Conservation (phyloP, 768 basidiomycete species). For the Clathrus columnatus region DNA sequence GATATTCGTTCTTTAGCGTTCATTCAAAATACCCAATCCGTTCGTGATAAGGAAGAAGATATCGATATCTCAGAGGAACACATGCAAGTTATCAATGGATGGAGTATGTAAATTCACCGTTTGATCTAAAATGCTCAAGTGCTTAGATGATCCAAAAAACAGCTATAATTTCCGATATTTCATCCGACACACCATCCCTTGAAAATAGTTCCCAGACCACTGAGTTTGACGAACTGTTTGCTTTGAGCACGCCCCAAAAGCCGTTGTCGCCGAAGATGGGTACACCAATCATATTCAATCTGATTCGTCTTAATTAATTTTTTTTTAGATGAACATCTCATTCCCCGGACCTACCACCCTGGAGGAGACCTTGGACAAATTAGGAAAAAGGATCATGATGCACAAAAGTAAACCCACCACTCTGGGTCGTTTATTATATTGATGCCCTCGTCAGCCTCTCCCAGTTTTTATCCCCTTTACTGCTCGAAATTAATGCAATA, state of each 20-base stretch:
- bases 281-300: constrained; percentile 17
- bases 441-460: constrained; percentile 23
- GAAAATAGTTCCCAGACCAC: constrained; percentile 29
- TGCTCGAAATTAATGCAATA: constrained; percentile 10
- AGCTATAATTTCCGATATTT: constrained; percentile 9
- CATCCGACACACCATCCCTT: constrained; percentile 31
- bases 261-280: constrained; percentile 42
- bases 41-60: constrained; percentile 28
- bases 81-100: constrained; percentile 54
- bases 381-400: neutral
- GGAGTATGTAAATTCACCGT: constrained; percentile 38
- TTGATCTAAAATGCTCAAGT: neutral
- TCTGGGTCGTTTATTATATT: neutral
- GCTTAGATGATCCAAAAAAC: neutral
- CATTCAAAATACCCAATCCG: constrained; percentile 17
- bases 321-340: constrained; percentile 39
- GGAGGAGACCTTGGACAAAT: constrained; percentile 24
- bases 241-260: constrained; percentile 38
- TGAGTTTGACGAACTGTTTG: constrained; percentile 44
- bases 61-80: constrained; percentile 38
- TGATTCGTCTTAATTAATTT: neutral
- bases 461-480: constrained; percentile 30
- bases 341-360: constrained; percentile 44
- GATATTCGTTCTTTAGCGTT: constrained; percentile 24
- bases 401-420: neutral